Evolutionary conservation across 192 early-diverging fungal species (phyloP).

Genomic region (Rhizoclosmatium sp.): DNA sequence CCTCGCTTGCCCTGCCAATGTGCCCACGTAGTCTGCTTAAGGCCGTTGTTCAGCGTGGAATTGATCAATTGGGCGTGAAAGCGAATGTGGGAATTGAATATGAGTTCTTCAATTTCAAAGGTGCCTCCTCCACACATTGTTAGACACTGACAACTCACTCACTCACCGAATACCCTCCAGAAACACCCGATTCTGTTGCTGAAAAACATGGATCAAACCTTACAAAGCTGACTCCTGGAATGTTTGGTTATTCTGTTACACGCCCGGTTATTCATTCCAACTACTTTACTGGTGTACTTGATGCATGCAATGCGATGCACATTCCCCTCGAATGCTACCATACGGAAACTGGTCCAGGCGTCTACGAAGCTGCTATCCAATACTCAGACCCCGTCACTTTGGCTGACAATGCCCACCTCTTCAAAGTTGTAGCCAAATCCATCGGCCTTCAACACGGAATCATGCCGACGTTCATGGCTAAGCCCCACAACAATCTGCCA

Average conservation of each 20-base stretch:
- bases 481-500: slow-evolving; percentile 73
- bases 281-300: slow-evolving; percentile 76
- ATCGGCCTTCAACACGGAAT: slow-evolving; percentile 72
- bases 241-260: slow-evolving; percentile 82
- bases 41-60: slow-evolving; percentile 49
- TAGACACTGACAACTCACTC: not conserved
- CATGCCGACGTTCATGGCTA: slow-evolving; percentile 87
- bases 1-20: slow-evolving; percentile 61
- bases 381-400: slow-evolving; percentile 68
- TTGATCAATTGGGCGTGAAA: slow-evolving; percentile 42
- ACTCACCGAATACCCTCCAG: slow-evolving; percentile 45
- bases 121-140: slow-evolving; percentile 42
- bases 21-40: slow-evolving; percentile 73
- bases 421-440: slow-evolving; percentile 80
- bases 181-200: slow-evolving; percentile 71
- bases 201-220: slow-evolving; percentile 66
- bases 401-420: slow-evolving; percentile 78
- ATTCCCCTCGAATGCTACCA: slow-evolving; percentile 80
- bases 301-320: slow-evolving; percentile 59
- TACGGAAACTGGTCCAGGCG: slow-evolving; percentile 86
- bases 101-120: slow-evolving; percentile 84
- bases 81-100: slow-evolving; percentile 69
- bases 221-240: slow-evolving; percentile 73
- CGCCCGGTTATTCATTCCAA: slow-evolving; percentile 72
- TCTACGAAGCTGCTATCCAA: slow-evolving; percentile 78